Conservation (phyloP, 306 rosid genomes). For the Prosopis cineraria region DNA sequence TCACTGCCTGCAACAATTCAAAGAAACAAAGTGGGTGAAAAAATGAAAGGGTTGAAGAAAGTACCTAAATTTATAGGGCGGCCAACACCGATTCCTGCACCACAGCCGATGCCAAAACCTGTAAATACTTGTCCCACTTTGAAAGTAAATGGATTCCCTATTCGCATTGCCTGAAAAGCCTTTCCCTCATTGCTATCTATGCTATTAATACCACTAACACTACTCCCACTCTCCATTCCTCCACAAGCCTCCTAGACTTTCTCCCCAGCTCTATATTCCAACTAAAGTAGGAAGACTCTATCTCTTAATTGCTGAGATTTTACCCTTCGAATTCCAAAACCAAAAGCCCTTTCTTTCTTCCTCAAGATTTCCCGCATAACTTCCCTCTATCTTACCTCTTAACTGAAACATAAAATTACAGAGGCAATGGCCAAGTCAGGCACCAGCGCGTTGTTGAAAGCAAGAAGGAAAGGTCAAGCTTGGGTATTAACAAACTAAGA, state of each 20-base stretch:
- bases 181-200: slow-evolving; percentile 35
- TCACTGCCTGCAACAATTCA: not conserved
- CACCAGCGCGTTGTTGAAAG: too few species aligned
- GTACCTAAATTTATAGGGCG: slow-evolving; percentile 92
- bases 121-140: slow-evolving; percentile 96
- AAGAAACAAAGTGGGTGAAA: not conserved
- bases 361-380: not conserved
- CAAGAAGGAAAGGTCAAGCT: not conserved
- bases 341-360: not conserved
- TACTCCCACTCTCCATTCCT: slow-evolving; percentile 58
- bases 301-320: not conserved
- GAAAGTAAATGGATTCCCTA: slow-evolving; percentile 86
- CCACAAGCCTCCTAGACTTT: slow-evolving; percentile 25
- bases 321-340: slow-evolving; percentile 27
- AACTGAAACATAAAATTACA: not conserved
- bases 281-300: not conserved
- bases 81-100: slow-evolving; percentile 94
- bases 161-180: slow-evolving; percentile 46
- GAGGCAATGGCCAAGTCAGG: not conserved
- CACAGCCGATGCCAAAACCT: slow-evolving; percentile 94
- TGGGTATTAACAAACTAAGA: not conserved
- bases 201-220: slow-evolving; percentile 4
- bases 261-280: not conserved
- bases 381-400: slow-evolving; percentile 19
- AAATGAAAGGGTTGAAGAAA: not conserved